Evolutionary conservation across 768 basidiomycete species (phyloP), one percentile per base, ranked within the genome.

Genomic region (Gymnopilus dilepis): DNA sequence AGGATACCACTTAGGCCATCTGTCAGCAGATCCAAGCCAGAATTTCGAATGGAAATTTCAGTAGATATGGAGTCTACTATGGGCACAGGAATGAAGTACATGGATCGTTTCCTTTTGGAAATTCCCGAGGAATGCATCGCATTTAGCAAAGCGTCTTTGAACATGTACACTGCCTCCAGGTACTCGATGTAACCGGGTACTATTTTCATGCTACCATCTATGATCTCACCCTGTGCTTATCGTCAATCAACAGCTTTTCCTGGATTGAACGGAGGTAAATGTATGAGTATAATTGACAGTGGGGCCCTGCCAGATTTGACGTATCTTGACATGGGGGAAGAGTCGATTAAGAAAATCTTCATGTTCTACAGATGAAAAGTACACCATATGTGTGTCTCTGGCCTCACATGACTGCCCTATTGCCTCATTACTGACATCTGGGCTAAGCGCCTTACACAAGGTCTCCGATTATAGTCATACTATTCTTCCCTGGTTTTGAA

Each of bases 201-300:
- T 9, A 15, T 37, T 2, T 41, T 41, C 15, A 21, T 13, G 34
- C 34, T 37, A 7, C 41, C 21, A 42, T 6, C 15, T 50, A 50
- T 50, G 47, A 50, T 50, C 47, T 50, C 47, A 50, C 31, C 28
- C 47, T 50, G 28, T 50, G 28, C 47, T 28, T 50, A 17, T 50
- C 47, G 28, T 50, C 4, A 50, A 31, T n/a, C 28, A 30, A 37
- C 15, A 8, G 34, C 3, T 37, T 37, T 37, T 37, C 34, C 30
- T 30, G 12, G n/a, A 17, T 31, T 30, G 6, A 50, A 26, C 47
- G 47, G 43, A 47, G 43, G 24, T 47, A 47, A 47, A n/a, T n/a
- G 13, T 13, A 31, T 50, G 5, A 17, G n/a, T n/a, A n/a, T n/a
- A n/a, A n/a, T 50, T 50, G 47, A 50, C 47, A 50, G 47, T 28